Evolutionary conservation across 2,329 filamentous ascomycete genomes (phyloP).

Genomic region (Microascus cirrosus): DNA sequence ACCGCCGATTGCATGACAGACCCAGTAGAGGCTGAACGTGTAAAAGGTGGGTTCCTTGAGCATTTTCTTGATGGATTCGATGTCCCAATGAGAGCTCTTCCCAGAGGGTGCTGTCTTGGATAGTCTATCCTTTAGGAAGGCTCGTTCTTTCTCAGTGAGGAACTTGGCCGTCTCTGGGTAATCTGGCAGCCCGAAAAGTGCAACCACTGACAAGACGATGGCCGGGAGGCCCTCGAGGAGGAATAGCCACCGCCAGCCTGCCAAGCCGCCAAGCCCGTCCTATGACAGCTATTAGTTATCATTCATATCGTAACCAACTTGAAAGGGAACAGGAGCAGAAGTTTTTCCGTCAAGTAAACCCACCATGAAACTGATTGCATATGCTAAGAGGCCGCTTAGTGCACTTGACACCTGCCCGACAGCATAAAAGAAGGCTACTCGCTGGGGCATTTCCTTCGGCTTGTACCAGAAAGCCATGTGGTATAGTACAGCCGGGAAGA

Average conservation of each 20-base stretch:
- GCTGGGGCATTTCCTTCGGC: slow-evolving; percentile 31
- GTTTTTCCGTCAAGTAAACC: slow-evolving; percentile 14
- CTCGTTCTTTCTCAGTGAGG: slow-evolving; percentile 32
- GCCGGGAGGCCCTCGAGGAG: slow-evolving; percentile 33
- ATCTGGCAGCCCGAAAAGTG: slow-evolving; percentile 43
- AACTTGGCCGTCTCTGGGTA: slow-evolving; percentile 33
- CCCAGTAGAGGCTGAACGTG: slow-evolving; percentile 32
- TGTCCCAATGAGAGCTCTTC: slow-evolving; percentile 23
- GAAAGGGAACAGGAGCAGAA: not conserved
- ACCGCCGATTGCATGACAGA: slow-evolving; percentile 28
- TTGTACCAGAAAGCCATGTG: slow-evolving; percentile 36
- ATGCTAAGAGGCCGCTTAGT: slow-evolving; percentile 29
- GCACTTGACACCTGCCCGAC: slow-evolving; percentile 27
- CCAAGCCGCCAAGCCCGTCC: slow-evolving; percentile 14
- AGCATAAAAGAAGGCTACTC: slow-evolving; percentile 30
- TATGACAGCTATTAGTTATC: not conserved
- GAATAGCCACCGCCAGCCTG: slow-evolving; percentile 25
- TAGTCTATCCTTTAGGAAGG: slow-evolving; percentile 33
- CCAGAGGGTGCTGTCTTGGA: slow-evolving; percentile 29
- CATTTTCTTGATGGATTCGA: slow-evolving; percentile 10
- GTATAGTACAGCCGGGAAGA: slow-evolving; percentile 28
- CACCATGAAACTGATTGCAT: slow-evolving; percentile 26
- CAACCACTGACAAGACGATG: slow-evolving; percentile 28
- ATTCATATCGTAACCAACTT: not conserved
- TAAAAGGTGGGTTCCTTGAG: slow-evolving; percentile 29